These are phyloP conservation scores for Pyricularia pennisetigena DNA, from an alignment of 2,329 filamentous ascomycete genomes.

Conservation along the genomic window DNA sequence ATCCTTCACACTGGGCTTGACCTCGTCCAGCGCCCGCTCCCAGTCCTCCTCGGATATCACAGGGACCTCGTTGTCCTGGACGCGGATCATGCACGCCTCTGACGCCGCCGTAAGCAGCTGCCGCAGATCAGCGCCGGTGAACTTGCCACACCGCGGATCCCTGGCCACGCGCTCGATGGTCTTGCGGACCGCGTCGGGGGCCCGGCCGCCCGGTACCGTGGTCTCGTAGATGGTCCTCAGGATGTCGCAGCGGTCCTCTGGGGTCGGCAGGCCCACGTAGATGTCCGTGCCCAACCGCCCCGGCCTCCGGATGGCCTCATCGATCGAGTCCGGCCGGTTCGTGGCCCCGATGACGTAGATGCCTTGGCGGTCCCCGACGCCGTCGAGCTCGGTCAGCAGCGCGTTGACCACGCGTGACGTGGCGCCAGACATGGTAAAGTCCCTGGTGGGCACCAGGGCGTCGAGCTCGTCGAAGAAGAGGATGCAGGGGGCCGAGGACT, in stretches of 20 bases:
- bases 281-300: conserved; percentile 66
- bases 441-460: conserved; percentile 77
- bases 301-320: conserved; percentile 86
- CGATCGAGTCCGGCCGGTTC: conserved; percentile 93
- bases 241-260: conserved; percentile 73
- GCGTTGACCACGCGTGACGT: conserved; percentile 89
- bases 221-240: conserved; percentile 56
- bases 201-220: conserved; percentile 23
- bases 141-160: conserved; percentile 60
- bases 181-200: conserved; percentile 14
- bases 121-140: conserved; percentile 59
- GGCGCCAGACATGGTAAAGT: conserved; percentile 45
- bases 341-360: conserved; percentile 95
- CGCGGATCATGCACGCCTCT: conserved; percentile 24
- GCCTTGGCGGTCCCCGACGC: conserved; percentile 66
- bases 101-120: conserved; percentile 35
- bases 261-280: conserved; percentile 77
- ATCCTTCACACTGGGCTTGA: conserved; percentile 39
- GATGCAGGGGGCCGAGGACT: conserved; percentile 81
- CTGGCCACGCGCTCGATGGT: conserved; percentile 43
- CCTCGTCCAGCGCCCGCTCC: conserved; percentile 38
- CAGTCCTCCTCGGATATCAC: conserved; percentile 34
- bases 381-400: conserved; percentile 87
- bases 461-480: conserved; percentile 96
- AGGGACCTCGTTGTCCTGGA: conserved; percentile 14